Percentiles rank a stretch among this genome's conserved stretches.
Conservation (phyloP, 495 filamentous ascomycete genomes). For the Aspergillus haitiensis region DNA sequence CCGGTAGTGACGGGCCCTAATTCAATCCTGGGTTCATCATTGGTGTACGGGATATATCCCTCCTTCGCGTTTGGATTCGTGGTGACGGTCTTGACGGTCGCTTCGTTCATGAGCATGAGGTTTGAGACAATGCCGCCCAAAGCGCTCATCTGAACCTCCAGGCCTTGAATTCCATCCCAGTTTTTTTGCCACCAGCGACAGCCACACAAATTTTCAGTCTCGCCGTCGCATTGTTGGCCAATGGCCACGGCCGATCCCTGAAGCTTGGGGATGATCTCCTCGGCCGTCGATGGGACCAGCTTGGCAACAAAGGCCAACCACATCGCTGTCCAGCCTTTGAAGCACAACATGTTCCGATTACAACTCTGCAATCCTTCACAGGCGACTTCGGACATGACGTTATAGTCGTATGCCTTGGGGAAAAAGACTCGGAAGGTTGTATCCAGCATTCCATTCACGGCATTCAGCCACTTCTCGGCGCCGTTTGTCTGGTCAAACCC, state of each 20-base stretch:
- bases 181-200: constrained; percentile 62
- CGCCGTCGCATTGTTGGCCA: constrained; percentile 60
- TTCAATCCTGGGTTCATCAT: constrained; percentile 22
- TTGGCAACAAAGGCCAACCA: constrained; percentile 73
- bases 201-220: constrained; percentile 63
- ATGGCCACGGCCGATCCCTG: constrained; percentile 63
- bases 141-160: constrained; percentile 49
- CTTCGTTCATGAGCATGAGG: constrained; percentile 20
- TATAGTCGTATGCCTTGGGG: constrained; percentile 40
- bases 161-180: constrained; percentile 64
- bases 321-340: constrained; percentile 73
- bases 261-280: constrained; percentile 61
- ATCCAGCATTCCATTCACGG: constrained; percentile 53
- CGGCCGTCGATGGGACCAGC: constrained; percentile 55
- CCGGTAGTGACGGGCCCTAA: constrained; percentile 44
- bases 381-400: constrained; percentile 65
- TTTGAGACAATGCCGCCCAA: constrained; percentile 52
- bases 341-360: constrained; percentile 68
- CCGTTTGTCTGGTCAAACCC: constrained; percentile 44
- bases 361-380: constrained; percentile 64
- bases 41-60: constrained; percentile 26
- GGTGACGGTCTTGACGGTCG: constrained; percentile 20
- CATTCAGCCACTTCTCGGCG: constrained; percentile 49
- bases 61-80: constrained; percentile 24
- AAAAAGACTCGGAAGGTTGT: constrained; percentile 55